These are phyloP conservation scores for Litsea cubeba DNA, from an alignment of 164 flowering plant genomes.

Conservation along the genomic window DNA sequence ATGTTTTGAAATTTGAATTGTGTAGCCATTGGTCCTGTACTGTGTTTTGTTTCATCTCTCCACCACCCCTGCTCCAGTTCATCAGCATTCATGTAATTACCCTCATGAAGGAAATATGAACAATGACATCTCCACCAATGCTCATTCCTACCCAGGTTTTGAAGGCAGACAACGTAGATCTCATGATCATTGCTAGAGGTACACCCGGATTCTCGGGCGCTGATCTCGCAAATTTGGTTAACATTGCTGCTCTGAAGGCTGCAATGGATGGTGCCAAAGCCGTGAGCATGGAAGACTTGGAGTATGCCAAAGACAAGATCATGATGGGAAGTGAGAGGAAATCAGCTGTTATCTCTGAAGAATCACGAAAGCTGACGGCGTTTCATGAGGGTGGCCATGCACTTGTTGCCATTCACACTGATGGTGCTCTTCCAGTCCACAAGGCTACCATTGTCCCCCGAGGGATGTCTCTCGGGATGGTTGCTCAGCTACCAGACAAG, in stretches of 20 bases:
- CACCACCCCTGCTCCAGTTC: too few species aligned
- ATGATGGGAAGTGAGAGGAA: slow-evolving; percentile 96
- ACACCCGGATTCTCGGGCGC: slow-evolving; percentile 90
- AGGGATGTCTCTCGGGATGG: slow-evolving; percentile 91
- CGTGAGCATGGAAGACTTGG: slow-evolving; percentile 77
- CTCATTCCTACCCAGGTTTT: slow-evolving; percentile 50
- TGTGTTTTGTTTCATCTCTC: too few species aligned
- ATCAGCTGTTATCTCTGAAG: slow-evolving; percentile 89
- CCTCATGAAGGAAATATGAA: background rate
- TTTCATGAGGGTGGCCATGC: slow-evolving; percentile 99
- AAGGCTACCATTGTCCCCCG: slow-evolving; percentile 94
- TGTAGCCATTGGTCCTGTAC: too few species aligned
- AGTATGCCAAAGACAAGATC: slow-evolving; percentile 81
- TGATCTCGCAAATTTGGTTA: slow-evolving; percentile 90
- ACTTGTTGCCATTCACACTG: slow-evolving; percentile 90
- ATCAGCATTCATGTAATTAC: background rate
- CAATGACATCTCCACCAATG: background rate
- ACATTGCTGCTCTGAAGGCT: slow-evolving; percentile 88
- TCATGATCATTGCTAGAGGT: slow-evolving; percentile 94
- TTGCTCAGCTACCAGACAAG: slow-evolving; percentile 78
- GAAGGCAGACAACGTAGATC: slow-evolving; percentile 91
- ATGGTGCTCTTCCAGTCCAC: slow-evolving; percentile 91
- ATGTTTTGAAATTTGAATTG: too few species aligned
- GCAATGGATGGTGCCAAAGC: slow-evolving; percentile 93
- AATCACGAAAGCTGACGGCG: slow-evolving; percentile 77